Conservation (phyloP, 306 rosid genomes). For the Cicer arietinum region DNA sequence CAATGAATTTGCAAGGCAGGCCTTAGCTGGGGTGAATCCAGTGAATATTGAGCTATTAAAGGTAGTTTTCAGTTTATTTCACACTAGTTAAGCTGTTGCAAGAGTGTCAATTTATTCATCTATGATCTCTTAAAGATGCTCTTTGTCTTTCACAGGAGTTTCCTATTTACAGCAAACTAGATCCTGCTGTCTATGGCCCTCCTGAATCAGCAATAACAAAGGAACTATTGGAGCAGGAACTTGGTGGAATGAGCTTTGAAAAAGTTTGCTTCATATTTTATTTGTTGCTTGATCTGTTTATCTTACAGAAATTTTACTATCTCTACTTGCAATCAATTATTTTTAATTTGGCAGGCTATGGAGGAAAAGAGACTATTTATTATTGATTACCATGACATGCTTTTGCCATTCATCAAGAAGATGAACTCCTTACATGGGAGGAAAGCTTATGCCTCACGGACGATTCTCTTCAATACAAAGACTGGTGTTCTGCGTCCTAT, state of each 20-base stretch:
- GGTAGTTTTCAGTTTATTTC: conserved; percentile 62
- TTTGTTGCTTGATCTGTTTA: conserved; percentile 35
- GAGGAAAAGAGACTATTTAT: conserved; percentile 86
- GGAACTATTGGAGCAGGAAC: conserved; percentile 81
- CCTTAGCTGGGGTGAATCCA: conserved; percentile 93
- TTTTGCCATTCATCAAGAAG: conserved; percentile 83
- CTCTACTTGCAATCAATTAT: conserved; percentile 29
- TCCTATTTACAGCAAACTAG: conserved; percentile 80
- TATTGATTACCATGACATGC: conserved; percentile 79
- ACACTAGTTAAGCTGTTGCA: conserved; percentile 15
- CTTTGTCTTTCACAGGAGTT: conserved; percentile 62
- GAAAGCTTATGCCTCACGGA: conserved; percentile 87
- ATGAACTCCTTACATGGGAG: conserved; percentile 81
- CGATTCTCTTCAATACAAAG: conserved; percentile 63
- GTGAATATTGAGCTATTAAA: conserved; percentile 84
- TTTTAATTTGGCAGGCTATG: conserved; percentile 62
- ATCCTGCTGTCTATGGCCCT: conserved; percentile 77
- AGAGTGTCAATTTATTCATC: conserved; percentile 21
- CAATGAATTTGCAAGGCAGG: conserved; percentile 89
- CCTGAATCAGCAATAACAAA: conserved; percentile 77
- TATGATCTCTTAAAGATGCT: conserved; percentile 15
- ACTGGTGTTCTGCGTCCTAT: conserved; percentile 66
- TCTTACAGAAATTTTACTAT: conserved; percentile 12
- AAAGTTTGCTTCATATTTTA: conserved; percentile 52
- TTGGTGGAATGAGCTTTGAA: conserved; percentile 75